Evolutionary conservation across 1,139 yeast genomes (phyloP).

Genomic region (Magnusiomyces suaveolens): DNA sequence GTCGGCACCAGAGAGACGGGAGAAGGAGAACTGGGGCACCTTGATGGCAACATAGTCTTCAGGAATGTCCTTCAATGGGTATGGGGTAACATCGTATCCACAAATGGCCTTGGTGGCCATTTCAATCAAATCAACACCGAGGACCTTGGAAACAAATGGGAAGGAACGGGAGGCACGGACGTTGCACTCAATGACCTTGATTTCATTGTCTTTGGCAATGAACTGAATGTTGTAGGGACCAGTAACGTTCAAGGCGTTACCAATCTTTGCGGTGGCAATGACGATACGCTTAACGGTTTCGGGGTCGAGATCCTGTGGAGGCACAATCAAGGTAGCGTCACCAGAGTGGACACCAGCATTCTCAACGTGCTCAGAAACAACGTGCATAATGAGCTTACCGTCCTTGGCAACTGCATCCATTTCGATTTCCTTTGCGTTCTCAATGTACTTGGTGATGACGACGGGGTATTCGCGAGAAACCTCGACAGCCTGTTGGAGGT

Average conservation of each 20-base stretch:
- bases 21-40: conserved; percentile 96
- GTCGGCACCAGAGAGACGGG: conserved; percentile 97
- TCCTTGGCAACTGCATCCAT: conserved; percentile 97
- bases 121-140: conserved; percentile 88
- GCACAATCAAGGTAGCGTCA: conserved; percentile 95
- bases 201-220: conserved; percentile 64
- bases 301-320: conserved; percentile 81
- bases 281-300: conserved; percentile 84
- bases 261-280: conserved; percentile 92
- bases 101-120: conserved; percentile 84
- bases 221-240: conserved; percentile 98
- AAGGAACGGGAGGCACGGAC: conserved; percentile 97
- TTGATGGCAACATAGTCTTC: conserved; percentile 86
- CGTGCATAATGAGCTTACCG: conserved; percentile 93
- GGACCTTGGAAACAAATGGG: conserved; percentile 96
- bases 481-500: conserved; percentile 88
- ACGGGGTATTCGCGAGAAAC: conserved; percentile 98
- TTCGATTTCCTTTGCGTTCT: conserved; percentile 95
- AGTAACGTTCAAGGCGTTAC: conserved; percentile 83
- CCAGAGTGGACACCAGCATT: conserved; percentile 99
- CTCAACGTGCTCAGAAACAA: conserved; percentile 96
- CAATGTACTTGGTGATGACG: conserved; percentile 92
- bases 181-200: conserved; percentile 96
- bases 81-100: conserved; percentile 60
- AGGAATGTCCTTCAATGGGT: conserved; percentile 82